Base-by-base conservation (phyloP, 805 yeast genomes). In the Metschnikowia drakensbergensis region DNA sequence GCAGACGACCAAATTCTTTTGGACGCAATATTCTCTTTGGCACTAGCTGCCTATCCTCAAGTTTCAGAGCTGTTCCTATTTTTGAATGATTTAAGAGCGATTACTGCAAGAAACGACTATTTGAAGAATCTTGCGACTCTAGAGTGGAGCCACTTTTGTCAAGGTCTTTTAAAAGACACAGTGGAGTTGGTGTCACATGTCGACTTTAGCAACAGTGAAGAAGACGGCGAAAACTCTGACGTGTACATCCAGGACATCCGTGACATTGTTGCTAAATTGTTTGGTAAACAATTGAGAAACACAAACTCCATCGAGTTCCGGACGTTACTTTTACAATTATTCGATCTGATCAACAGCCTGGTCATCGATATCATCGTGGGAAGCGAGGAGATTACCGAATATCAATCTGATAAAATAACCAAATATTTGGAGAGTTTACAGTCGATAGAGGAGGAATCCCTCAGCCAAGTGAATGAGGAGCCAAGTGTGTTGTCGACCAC, bases 301-400 rank as follows among this genome's bases (percentile, higher is more conserved):
- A 63, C 75, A 5, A 71, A 71, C 47, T 34, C 51, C 6, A 34
- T 44, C 10, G 62, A 59, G 47, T 71, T 66, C 51, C 62, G 63
- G 47, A 59, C 52, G 32, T 49, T 68, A 33, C 46, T 69, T 7
- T 38, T 57, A 8, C 59, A 58, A 29, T 46, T 60, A 17, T 61
- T 69, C 36, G 65, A 69, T 22, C 62, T 63, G 44, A 54, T 64
- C 31, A 64, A 65, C 50, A 60, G 54, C 41, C 63, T 68, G 59
- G 46, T 67, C 11, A 55, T 65, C 6, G 58, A 61, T 11, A 50
- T 62, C 6, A 59, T 71, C 8, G 38, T 66, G 9, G 42, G 53
- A 6, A 51, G 62, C 31, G 52, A 47, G 10, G 75, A 69, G 41
- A 70, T 72, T 30, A 61, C 71, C 5, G 76, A 72, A 51, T 55